Evolutionary conservation across 2,329 filamentous ascomycete genomes (phyloP), one percentile per base, ranked within the genome.

Genomic region (Diaporthe eres): DNA sequence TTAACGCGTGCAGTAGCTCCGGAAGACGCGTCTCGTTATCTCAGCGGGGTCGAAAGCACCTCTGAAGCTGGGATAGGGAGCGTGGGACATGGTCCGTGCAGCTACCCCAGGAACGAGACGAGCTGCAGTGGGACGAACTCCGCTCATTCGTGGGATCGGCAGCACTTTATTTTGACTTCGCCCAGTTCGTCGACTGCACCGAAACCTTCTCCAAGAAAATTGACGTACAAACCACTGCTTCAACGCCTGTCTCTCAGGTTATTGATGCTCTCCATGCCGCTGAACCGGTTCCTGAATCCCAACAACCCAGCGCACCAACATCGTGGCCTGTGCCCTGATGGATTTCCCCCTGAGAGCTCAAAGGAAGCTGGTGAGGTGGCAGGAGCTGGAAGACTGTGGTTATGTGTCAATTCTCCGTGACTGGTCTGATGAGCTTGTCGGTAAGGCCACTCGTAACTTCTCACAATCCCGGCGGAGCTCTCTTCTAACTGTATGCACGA

Each of bases 131-230:
- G 65, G 65, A 53, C 47, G 47, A 68, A 53, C 65, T 39, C 65
- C 65, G 65, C 65, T 25, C 31, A 28, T 42, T 42, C 49, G 49
- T 70, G 65, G 47, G 65, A 70, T 70, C 65, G n/a, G 65, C 65
- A 42, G 42, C 49, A 70, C 65, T 70, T 70, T 70, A 55, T 70
- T 70, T 70, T 70, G 65, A 70, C 65, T 42, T 70, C 65, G 65
- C 65, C 44, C 22, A 42, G 17, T 67, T 67, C 22, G 42, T 67
- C 44, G 19, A 67, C 28, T 51, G 13, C 44, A 22, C 44, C 49
- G 37, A 68, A 42, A 68, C 34, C 28, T 42, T 7, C 49, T 15
- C 44, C 34, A 10, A 51, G n/a, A 49, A 28, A 55, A 63, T 34
- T 34, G n/a, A 17, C 19, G 71, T 22, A 58, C 39, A 47, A 60